phyloP scores from a whole-genome alignment of 2,329 filamentous ascomycete species.

The Sporothrix protearum region DNA sequence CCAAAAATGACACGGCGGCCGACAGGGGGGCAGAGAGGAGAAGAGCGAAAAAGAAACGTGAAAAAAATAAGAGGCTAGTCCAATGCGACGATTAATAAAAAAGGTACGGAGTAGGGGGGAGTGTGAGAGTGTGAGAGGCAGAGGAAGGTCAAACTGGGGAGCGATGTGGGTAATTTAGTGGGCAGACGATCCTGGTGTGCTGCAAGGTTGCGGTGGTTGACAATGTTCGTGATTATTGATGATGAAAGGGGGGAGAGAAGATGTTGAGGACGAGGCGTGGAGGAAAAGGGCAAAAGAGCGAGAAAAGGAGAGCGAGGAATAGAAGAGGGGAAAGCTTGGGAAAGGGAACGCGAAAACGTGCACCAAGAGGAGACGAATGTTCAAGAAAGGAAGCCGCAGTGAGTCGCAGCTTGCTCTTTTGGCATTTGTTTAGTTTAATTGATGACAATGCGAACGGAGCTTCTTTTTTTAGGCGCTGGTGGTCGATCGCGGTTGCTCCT shows the following conservation, averaged over 20 bases:
- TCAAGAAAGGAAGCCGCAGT: conserved; percentile 12
- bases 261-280: neutral
- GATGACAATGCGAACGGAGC: conserved; percentile 24
- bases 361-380: neutral
- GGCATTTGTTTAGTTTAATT: conserved; percentile 27
- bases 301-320: neutral
- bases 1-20: neutral
- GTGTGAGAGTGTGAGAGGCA: neutral
- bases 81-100: conserved; percentile 22
- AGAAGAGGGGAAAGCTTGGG: neutral
- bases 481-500: conserved; percentile 28
- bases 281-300: neutral
- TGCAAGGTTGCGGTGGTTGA: conserved; percentile 12
- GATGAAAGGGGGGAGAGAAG: neutral
- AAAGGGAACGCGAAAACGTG: neutral
- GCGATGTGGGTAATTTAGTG: conserved; percentile 18
- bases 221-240: conserved; percentile 14
- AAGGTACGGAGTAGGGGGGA: neutral
- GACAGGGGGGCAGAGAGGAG: conserved; percentile 9
- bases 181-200: conserved; percentile 9
- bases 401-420: conserved; percentile 18
- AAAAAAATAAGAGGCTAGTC: conserved; percentile 20
- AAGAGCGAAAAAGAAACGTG: conserved; percentile 17
- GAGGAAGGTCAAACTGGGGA: neutral
- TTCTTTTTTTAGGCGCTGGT: neutral